These are phyloP conservation scores for Kazachstania bromeliacearum DNA, from an alignment of 805 yeast genomes.

Conservation along the genomic window DNA sequence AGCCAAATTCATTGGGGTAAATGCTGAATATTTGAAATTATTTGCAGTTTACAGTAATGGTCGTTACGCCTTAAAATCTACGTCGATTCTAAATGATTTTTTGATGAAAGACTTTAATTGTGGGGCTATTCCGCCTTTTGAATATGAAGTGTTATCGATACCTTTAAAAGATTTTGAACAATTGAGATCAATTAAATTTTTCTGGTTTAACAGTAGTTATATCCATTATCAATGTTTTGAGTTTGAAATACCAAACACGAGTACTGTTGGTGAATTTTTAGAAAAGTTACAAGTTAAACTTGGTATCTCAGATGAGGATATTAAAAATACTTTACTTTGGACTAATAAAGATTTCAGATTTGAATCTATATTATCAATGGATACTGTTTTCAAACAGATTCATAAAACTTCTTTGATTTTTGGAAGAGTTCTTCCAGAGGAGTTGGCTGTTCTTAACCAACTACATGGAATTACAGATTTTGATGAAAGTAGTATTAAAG, in stretches of 20 bases:
- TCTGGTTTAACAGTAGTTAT: constrained; percentile 67
- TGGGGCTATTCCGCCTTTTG: constrained; percentile 39
- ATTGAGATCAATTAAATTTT: constrained; percentile 53
- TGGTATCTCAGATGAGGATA: constrained; percentile 39
- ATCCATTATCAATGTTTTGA: constrained; percentile 62
- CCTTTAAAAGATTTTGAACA: constrained; percentile 70
- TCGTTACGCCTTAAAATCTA: constrained; percentile 38
- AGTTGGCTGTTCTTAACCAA: constrained; percentile 21
- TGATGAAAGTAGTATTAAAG: neutral
- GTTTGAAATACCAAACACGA: constrained; percentile 56
- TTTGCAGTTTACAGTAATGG: constrained; percentile 56
- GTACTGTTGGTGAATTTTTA: constrained; percentile 45
- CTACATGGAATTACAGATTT: constrained; percentile 7
- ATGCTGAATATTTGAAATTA: constrained; percentile 55
- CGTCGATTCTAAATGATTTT: constrained; percentile 26
- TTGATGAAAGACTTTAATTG: constrained; percentile 31
- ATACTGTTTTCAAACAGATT: constrained; percentile 33
- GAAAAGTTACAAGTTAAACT: constrained; percentile 48
- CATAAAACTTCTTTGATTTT: constrained; percentile 33
- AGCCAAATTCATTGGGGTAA: constrained; percentile 43
- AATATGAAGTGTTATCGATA: constrained; percentile 69
- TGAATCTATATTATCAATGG: constrained; percentile 29
- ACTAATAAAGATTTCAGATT: constrained; percentile 33
- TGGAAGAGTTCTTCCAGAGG: constrained; percentile 40
- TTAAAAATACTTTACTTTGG: constrained; percentile 48